Conservation (phyloP, 306 rosid species). For the Vicia sativa region DNA sequence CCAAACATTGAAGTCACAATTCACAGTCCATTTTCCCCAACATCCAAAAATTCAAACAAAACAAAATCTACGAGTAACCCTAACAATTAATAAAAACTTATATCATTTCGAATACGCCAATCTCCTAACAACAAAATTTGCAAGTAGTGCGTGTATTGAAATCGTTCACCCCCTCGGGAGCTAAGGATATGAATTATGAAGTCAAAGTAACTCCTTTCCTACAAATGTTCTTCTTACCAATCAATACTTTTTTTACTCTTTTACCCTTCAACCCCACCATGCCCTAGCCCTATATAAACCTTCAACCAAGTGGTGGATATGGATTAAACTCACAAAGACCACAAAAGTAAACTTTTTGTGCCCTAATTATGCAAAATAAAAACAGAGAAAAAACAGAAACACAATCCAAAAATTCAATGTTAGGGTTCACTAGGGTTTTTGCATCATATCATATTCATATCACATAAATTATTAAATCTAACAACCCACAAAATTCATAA, state of each 20-base stretch:
- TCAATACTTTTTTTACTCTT: no score
- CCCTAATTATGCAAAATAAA: no score
- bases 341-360: no score
- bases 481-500: background rate
- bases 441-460: no score
- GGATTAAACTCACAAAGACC: background rate
- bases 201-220: background rate
- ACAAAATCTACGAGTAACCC: constrained; percentile 9
- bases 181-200: background rate
- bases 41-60: constrained; percentile 5
- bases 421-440: background rate
- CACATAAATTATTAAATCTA: background rate
- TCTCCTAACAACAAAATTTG: background rate
- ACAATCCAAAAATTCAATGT: background rate
- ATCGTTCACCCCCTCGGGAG: background rate
- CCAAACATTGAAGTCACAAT: background rate
- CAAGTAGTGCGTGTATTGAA: no score
- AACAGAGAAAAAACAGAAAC: background rate
- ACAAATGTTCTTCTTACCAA: no score
- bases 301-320: background rate
- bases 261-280: no score
- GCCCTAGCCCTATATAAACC: background rate
- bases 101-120: background rate
- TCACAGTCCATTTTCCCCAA: background rate
- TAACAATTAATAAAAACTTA: background rate